A percentile compares a stretch with the other conserved stretches of the same genome.
Evolutionary conservation across 768 basidiomycete genomes (phyloP).

Genomic region (Pulveroboletus sp.): DNA sequence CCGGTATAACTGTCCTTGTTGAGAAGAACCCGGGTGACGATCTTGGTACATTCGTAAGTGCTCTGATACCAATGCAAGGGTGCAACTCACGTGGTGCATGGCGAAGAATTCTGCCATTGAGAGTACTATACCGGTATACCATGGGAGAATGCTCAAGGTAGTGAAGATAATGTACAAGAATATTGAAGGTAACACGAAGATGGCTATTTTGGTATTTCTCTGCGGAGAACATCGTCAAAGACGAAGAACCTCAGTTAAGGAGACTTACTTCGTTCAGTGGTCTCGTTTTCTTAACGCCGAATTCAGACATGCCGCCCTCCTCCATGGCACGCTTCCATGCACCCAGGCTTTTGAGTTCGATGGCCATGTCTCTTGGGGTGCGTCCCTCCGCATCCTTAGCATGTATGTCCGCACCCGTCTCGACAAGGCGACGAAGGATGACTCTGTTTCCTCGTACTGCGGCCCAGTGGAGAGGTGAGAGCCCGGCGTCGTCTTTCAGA

Average conservation of each 20-base stretch:
- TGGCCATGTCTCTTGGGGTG: constrained; percentile 91
- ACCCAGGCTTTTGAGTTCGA: constrained; percentile 84
- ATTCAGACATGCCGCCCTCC: constrained; percentile 80
- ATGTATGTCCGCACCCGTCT: constrained; percentile 78
- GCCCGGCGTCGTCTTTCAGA: constrained; percentile 72
- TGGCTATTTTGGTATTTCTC: constrained; percentile 78
- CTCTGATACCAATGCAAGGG: background rate
- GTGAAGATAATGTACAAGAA: constrained; percentile 82
- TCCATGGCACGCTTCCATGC: constrained; percentile 88
- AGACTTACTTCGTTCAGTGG: constrained; percentile 68
- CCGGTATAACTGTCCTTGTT: constrained; percentile 81
- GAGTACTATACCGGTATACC: constrained; percentile 84
- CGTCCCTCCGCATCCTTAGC: constrained; percentile 81
- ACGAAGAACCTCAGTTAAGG: background rate
- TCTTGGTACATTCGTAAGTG: constrained; percentile 38
- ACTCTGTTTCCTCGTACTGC: constrained; percentile 91
- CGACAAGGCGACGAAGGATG: constrained; percentile 79
- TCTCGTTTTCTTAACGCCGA: constrained; percentile 60
- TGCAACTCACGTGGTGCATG: constrained; percentile 82
- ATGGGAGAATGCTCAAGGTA: constrained; percentile 78
- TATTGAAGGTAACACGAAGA: constrained; percentile 73
- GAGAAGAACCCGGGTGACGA: constrained; percentile 81
- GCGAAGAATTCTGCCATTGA: constrained; percentile 85
- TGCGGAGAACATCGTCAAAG: constrained; percentile 25
- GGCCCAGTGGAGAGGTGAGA: constrained; percentile 95